These are phyloP conservation scores for Dendrothele bispora DNA, from an alignment of 768 basidiomycete species.

Conservation along the genomic window DNA sequence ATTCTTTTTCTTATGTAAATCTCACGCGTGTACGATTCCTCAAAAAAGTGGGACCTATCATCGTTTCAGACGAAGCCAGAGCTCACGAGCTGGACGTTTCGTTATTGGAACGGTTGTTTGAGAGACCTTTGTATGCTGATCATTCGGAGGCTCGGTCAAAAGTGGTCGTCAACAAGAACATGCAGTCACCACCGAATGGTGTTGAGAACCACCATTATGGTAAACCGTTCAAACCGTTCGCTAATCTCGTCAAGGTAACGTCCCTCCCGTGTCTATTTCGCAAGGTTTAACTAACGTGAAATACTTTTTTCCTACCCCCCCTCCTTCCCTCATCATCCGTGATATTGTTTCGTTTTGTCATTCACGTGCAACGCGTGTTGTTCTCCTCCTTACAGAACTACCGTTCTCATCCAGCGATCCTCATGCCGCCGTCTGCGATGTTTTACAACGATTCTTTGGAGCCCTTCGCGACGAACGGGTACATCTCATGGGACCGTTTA, in stretches of 20 bases:
- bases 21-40: not conserved
- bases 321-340: too few relatives aligned
- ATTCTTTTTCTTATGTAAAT: slow-evolving; percentile 2
- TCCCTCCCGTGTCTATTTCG: too few relatives aligned
- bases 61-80: slow-evolving; percentile 44
- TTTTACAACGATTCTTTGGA: slow-evolving; percentile 51
- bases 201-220: not conserved
- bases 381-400: slow-evolving; percentile 34
- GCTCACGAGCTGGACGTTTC: slow-evolving; percentile 47
- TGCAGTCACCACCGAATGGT: not conserved
- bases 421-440: slow-evolving; percentile 55
- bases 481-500: slow-evolving; percentile 39
- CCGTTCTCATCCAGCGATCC: slow-evolving; percentile 50
- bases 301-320: too few relatives aligned
- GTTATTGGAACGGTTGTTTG: slow-evolving; percentile 47
- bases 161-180: too few relatives aligned
- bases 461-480: slow-evolving; percentile 45
- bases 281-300: too few relatives aligned
- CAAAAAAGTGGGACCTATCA: slow-evolving; percentile 45
- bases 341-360: too few relatives aligned
- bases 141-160: slow-evolving; percentile 17
- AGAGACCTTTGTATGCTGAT: slow-evolving; percentile 38
- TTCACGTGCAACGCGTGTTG: not conserved
- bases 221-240: slow-evolving; percentile 27
- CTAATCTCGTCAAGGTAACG: slow-evolving; percentile 47